Conservation (phyloP, 2,329 filamentous ascomycete species). For the Elsinoe necatrix region DNA sequence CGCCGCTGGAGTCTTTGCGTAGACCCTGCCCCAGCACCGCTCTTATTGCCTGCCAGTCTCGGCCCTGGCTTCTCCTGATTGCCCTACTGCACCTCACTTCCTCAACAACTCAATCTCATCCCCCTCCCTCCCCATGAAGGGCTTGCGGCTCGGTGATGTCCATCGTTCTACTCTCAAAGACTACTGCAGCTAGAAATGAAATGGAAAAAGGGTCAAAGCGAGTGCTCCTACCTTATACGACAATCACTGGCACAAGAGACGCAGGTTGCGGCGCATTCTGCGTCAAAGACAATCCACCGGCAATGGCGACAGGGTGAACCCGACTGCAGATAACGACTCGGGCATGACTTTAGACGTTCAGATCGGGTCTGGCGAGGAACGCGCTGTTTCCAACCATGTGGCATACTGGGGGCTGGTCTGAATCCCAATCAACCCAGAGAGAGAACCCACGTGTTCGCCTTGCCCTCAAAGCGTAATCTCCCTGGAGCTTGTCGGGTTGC, state of each 20-base stretch:
- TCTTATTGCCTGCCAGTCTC: too few relatives aligned
- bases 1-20: too few relatives aligned
- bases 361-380: background rate
- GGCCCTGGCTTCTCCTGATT: background rate
- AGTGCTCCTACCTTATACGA: background rate
- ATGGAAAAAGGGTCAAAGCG: background rate
- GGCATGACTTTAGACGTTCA: background rate
- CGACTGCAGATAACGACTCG: background rate
- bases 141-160: background rate
- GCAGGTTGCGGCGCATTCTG: background rate
- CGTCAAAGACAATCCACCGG: background rate
- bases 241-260: background rate
- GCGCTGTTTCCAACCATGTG: background rate
- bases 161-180: background rate
- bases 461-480: background rate
- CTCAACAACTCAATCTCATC: conserved; percentile 4
- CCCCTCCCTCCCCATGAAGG: background rate
- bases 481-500: background rate
- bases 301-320: background rate
- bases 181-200: background rate
- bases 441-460: background rate
- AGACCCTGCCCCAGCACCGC: too few relatives aligned
- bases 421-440: background rate
- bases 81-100: background rate
- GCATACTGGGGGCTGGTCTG: background rate